A percentile compares a stretch with the other conserved stretches of the same genome.
Conservation (phyloP, 164 flowering plant species). For the Tinospora cordifolia region DNA sequence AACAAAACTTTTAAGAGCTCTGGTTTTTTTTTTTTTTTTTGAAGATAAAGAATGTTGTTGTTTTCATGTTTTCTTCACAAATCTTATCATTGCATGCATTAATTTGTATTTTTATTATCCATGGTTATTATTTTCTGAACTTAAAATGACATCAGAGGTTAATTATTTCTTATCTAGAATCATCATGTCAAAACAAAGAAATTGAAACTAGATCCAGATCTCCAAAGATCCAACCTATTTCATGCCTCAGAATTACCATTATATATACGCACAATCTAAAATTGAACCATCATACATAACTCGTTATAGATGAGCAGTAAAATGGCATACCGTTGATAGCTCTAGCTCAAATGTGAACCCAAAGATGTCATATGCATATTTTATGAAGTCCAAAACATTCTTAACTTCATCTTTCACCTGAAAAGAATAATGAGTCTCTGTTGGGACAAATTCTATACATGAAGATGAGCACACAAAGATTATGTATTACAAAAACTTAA, state of each 20-base stretch:
- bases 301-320: neutral
- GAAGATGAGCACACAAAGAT: neutral
- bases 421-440: constrained; percentile 9
- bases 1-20: too few species aligned
- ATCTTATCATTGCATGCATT: too few species aligned
- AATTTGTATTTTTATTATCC: too few species aligned
- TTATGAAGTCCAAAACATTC: constrained; percentile 73
- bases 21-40: too few species aligned
- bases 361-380: constrained; percentile 56
- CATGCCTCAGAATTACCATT: neutral
- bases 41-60: too few species aligned
- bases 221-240: neutral
- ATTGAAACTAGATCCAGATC: too few species aligned
- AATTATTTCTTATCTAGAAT: too few species aligned
- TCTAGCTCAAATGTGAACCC: constrained; percentile 95
- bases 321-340: constrained; percentile 73
- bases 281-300: neutral
- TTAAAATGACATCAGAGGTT: too few species aligned
- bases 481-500: neutral
- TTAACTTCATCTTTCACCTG: constrained; percentile 94
- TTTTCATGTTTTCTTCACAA: too few species aligned
- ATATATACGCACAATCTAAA: neutral
- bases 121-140: too few species aligned
- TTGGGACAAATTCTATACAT: neutral
- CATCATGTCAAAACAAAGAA: too few species aligned